Percentiles rank a stretch among this genome's conserved stretches.
Conservation (phyloP, 2,329 filamentous ascomycete genomes). For the Beauveria sp. region DNA sequence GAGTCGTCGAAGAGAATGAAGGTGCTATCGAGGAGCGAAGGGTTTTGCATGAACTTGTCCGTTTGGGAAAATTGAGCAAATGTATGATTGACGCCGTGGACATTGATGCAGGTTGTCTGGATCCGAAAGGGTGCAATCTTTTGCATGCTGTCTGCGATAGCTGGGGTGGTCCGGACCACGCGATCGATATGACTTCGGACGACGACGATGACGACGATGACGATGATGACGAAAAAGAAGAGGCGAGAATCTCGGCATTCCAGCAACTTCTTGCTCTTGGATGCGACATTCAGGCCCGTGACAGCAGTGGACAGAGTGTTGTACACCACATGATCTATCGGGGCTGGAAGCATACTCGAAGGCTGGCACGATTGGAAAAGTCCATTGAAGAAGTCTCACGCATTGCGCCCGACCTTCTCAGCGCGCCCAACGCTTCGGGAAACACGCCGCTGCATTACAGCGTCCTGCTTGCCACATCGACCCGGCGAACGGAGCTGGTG, state of each 20-base stretch:
- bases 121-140: not conserved
- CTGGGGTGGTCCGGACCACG: not conserved
- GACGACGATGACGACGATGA: not conserved
- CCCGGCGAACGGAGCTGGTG: not conserved
- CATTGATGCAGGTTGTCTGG: not conserved
- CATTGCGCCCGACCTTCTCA: not conserved
- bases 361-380: not conserved
- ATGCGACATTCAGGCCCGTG: not conserved
- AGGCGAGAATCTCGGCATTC: not conserved
- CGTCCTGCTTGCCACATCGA: not conserved
- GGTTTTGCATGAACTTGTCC: constrained; percentile 4
- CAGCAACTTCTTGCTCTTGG: not conserved
- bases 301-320: not conserved
- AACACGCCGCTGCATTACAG: constrained; percentile 6
- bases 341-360: not conserved
- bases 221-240: not conserved
- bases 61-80: not conserved
- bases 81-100: not conserved
- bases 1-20: not conserved
- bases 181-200: not conserved
- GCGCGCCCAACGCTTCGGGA: not conserved
- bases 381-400: not conserved
- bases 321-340: constrained; percentile 3
- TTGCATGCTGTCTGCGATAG: constrained; percentile 1
- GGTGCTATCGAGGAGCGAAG: not conserved